A percentile compares a stretch with the other conserved stretches of the same genome.
Evolutionary conservation across 1,284 basidiomycete genomes (phyloP).

Genomic region (Cutaneotrichosporon cavernicola): DNA sequence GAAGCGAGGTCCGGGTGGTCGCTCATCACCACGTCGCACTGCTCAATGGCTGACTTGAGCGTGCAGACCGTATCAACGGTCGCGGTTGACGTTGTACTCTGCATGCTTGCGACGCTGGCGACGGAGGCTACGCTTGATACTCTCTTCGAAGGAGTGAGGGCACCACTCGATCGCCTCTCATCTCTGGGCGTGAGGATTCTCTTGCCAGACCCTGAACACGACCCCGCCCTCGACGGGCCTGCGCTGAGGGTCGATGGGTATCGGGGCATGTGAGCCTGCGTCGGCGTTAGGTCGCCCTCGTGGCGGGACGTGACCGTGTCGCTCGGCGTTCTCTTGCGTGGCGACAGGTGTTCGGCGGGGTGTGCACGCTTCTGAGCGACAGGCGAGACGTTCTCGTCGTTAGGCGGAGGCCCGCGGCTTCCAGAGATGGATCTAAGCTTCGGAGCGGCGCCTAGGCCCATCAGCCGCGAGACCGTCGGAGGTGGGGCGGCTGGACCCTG

Average conservation of each 20-base stretch:
- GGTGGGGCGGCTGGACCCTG: background rate
- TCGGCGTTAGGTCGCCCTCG: slow-evolving; percentile 13
- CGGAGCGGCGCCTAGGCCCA: slow-evolving; percentile 38
- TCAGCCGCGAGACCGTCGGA: background rate
- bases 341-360: slow-evolving; percentile 39
- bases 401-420: slow-evolving; percentile 24
- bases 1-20: slow-evolving; percentile 20
- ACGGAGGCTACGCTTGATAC: slow-evolving; percentile 17
- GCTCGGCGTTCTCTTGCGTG: slow-evolving; percentile 41
- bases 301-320: slow-evolving; percentile 21
- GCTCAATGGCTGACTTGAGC: slow-evolving; percentile 15
- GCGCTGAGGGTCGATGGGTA: background rate
- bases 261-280: background rate
- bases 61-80: slow-evolving; percentile 11
- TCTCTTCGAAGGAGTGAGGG: slow-evolving; percentile 13
- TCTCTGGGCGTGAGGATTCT: slow-evolving; percentile 1
- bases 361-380: slow-evolving; percentile 40
- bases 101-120: slow-evolving; percentile 5
- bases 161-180: slow-evolving; percentile 7
- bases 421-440: slow-evolving; percentile 41
- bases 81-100: slow-evolving; percentile 1
- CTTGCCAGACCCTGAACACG: background rate
- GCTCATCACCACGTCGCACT: slow-evolving; percentile 24
- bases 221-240: background rate
- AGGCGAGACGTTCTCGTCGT: slow-evolving; percentile 28